Conservation (phyloP, 2,329 filamentous ascomycete genomes). For the Aspergillus versicolor region DNA sequence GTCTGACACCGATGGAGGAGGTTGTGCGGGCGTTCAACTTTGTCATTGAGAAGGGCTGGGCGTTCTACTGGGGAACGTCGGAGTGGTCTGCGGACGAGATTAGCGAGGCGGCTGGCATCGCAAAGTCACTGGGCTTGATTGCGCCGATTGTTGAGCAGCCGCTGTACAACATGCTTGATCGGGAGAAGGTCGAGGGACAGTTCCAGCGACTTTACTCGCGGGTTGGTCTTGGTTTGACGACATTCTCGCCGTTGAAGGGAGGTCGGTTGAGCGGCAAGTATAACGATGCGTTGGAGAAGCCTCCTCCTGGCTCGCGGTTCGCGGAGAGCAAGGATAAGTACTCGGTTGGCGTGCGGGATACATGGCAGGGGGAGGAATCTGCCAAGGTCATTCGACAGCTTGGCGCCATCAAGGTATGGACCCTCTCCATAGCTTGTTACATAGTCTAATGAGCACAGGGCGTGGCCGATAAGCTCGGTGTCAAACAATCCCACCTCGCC, state of each 20-base stretch:
- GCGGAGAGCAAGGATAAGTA: slow-evolving; percentile 58
- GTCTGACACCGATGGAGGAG: slow-evolving; percentile 68
- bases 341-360: slow-evolving; percentile 47
- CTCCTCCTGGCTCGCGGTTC: slow-evolving; percentile 58
- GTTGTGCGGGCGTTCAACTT: slow-evolving; percentile 71
- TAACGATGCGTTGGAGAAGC: slow-evolving; percentile 55
- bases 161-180: slow-evolving; percentile 63
- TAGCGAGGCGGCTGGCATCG: slow-evolving; percentile 60
- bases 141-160: slow-evolving; percentile 58
- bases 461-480: slow-evolving; percentile 47
- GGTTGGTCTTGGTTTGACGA: slow-evolving; percentile 61
- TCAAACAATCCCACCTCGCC: slow-evolving; percentile 54
- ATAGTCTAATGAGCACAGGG: not conserved
- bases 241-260: slow-evolving; percentile 61
- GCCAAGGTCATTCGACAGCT: slow-evolving; percentile 56
- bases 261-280: slow-evolving; percentile 69
- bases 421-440: not conserved
- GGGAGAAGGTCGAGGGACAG: slow-evolving; percentile 63
- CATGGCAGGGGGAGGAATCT: slow-evolving; percentile 44
- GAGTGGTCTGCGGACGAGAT: slow-evolving; percentile 70
- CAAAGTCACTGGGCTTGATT: slow-evolving; percentile 60
- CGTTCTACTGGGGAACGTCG: slow-evolving; percentile 70
- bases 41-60: slow-evolving; percentile 66
- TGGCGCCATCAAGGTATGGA: slow-evolving; percentile 42
- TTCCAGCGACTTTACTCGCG: slow-evolving; percentile 62